Evolutionary conservation across 1,139 yeast genomes (phyloP), one percentile per base, ranked within the genome.

Genomic region (Pneumocystis carinii): DNA sequence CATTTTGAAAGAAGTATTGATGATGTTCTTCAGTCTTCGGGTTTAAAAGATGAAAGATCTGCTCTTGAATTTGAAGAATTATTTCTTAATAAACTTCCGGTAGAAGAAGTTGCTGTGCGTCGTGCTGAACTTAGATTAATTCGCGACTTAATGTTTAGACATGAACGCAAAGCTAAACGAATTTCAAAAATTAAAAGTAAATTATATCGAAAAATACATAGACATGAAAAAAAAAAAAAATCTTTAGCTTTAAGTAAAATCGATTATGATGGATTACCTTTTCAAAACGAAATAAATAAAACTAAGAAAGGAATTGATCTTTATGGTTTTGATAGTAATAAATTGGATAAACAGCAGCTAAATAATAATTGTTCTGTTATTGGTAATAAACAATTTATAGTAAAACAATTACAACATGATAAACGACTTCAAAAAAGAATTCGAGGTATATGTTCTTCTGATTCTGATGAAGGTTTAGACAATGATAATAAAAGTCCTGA

Each of bases 91-190:
- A 85, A 86, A 69, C 75, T 92, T 73, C 80, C 94, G 0, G 82
- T 86, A 36, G 95, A 87, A 67, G 98, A 94, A 63, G 76, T 90
- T 76, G 77, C 78, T 66, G 83, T 84, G 71, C 81, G 95, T 68
- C 86, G 95, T 15, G 81, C 83, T 65, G 96, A 92, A 74, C 80
- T 92, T 68, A 81, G 97, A 69, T 75, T 86, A 71, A 90, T 90
- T 97, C 82, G 98, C 68, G 98, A 92, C 71, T 80, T 92, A 67
- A 88, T 92, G 95, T 92, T 90, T 75, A 81, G 97, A 71, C 97
- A 92, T 71, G 97, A 92, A 76, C 83, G 85, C 71, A 85, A 88
- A 72, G 90, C 97, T 27, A 89, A 83, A 73, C 81, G 99, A 70
- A 81, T 92, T 70, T 90, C 90, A 77, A 92, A 90, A 76, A 92